These are phyloP conservation scores for Vicia villosa DNA, from an alignment of 306 rosid species.

Conservation along the genomic window DNA sequence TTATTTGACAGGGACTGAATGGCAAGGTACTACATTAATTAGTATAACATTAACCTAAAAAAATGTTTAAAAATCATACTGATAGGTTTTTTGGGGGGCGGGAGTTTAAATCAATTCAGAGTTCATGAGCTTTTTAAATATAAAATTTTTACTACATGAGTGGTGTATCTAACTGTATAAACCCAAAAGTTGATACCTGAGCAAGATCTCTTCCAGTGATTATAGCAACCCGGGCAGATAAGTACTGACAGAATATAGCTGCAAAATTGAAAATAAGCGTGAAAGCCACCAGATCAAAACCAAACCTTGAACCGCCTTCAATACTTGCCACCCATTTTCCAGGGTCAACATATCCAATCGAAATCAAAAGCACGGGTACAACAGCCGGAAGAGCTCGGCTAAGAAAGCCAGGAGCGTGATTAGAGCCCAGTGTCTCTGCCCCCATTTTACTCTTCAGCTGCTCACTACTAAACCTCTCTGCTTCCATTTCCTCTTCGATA, in stretches of 20 bases:
- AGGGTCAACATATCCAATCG: slow-evolving; percentile 91
- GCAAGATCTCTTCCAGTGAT: slow-evolving; percentile 88
- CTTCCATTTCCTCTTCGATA: slow-evolving; percentile 54
- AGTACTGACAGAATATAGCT: slow-evolving; percentile 85
- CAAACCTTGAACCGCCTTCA: slow-evolving; percentile 92
- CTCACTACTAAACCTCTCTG: slow-evolving; percentile 42
- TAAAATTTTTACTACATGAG: not conserved
- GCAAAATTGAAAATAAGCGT: slow-evolving; percentile 78
- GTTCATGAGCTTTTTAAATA: slow-evolving; percentile 5
- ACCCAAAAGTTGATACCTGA: slow-evolving; percentile 54
- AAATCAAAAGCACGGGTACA: slow-evolving; percentile 71
- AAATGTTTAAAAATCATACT: slow-evolving; percentile 9
- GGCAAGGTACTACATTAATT: not conserved
- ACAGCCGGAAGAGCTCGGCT: slow-evolving; percentile 61
- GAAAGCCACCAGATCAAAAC: slow-evolving; percentile 65
- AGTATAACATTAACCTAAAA: slow-evolving; percentile 1
- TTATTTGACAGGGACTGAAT: not conserved
- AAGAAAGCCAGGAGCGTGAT: slow-evolving; percentile 43
- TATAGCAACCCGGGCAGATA: slow-evolving; percentile 84
- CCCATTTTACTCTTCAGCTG: slow-evolving; percentile 57
- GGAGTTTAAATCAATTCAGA: not conserved
- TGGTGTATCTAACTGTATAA: slow-evolving; percentile 7
- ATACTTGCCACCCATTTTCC: slow-evolving; percentile 91
- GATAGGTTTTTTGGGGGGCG: not conserved
- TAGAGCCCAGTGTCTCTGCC: slow-evolving; percentile 37